phyloP scores from a whole-genome alignment of 257 asterid species.

The Nicotiana benthamiana region DNA sequence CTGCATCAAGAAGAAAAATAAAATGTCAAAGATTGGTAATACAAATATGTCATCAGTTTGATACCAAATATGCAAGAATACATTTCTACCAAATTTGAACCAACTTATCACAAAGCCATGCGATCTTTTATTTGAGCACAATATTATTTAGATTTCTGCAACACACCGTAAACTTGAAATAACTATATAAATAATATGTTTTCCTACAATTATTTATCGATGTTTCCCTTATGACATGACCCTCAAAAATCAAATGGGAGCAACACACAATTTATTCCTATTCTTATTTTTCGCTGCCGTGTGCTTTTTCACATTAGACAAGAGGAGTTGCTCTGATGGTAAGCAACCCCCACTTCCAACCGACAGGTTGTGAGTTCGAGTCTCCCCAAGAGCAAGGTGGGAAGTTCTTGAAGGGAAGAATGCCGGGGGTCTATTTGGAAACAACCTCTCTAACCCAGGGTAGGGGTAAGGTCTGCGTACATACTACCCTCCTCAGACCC shows the following conservation, averaged over 20 bases:
- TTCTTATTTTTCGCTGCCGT: background rate
- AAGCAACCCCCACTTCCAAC: no score
- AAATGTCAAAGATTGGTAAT: background rate
- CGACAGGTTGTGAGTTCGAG: no score
- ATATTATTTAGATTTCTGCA: background rate
- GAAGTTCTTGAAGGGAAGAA: no score
- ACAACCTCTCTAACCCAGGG: no score
- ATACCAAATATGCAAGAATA: background rate
- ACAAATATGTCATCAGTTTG: background rate
- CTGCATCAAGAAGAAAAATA: slow-evolving; percentile 39
- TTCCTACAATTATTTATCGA: background rate
- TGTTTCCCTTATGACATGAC: background rate
- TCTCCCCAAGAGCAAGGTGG: no score
- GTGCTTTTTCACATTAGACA: background rate
- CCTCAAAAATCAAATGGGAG: background rate
- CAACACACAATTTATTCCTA: background rate
- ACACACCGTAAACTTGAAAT: background rate
- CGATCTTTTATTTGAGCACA: background rate
- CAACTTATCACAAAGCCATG: background rate
- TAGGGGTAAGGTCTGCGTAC: no score
- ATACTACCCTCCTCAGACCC: no score
- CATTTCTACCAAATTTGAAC: background rate
- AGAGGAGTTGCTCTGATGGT: no score
- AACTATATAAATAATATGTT: background rate
- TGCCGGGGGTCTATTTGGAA: no score